phyloP scores from a whole-genome alignment of 1,284 basidiomycete genomes.

The Neonothopanus nambi region DNA sequence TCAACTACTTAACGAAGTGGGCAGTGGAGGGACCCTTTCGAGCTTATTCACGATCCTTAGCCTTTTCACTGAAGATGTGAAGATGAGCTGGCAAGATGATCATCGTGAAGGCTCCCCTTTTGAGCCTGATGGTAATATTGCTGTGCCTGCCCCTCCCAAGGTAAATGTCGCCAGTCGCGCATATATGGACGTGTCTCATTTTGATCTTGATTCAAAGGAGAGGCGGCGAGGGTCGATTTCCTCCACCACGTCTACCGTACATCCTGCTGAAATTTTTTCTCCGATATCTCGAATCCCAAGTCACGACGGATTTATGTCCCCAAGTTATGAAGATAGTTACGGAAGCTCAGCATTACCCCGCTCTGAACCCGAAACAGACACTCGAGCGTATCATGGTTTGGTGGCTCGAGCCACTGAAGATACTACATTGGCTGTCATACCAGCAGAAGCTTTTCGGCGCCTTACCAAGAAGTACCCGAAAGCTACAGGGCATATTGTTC shows the following conservation, averaged over 20 bases:
- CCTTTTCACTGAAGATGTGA: constrained; percentile 96
- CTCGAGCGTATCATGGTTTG: constrained; percentile 55
- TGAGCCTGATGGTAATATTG: constrained; percentile 17
- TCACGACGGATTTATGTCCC: constrained; percentile 30
- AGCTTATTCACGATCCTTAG: constrained; percentile 95
- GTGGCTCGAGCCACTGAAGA: constrained; percentile 92
- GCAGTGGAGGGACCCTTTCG: constrained; percentile 92
- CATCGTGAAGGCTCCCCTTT: constrained; percentile 25
- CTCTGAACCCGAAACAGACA: constrained; percentile 19
- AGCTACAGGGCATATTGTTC: constrained; percentile 95
- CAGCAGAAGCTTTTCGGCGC: constrained; percentile 92
- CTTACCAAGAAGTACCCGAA: constrained; percentile 96
- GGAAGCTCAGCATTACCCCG: constrained; percentile 12
- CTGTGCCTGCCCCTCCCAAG: constrained; percentile 16
- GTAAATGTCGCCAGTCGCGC: constrained; percentile 27
- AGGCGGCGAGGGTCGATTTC: constrained; percentile 53
- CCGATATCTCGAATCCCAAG: constrained; percentile 20
- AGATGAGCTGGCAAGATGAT: constrained; percentile 86
- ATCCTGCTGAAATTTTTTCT: constrained; percentile 40
- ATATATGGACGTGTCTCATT: constrained; percentile 64
- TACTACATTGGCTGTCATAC: constrained; percentile 97
- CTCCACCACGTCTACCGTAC: constrained; percentile 67
- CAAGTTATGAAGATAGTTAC: constrained; percentile 27
- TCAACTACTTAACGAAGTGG: constrained; percentile 91
- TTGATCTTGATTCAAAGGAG: constrained; percentile 48